Evolutionary conservation across 148 eudicot genomes (phyloP).

Genomic region (Rhododendron mucronatum): DNA sequence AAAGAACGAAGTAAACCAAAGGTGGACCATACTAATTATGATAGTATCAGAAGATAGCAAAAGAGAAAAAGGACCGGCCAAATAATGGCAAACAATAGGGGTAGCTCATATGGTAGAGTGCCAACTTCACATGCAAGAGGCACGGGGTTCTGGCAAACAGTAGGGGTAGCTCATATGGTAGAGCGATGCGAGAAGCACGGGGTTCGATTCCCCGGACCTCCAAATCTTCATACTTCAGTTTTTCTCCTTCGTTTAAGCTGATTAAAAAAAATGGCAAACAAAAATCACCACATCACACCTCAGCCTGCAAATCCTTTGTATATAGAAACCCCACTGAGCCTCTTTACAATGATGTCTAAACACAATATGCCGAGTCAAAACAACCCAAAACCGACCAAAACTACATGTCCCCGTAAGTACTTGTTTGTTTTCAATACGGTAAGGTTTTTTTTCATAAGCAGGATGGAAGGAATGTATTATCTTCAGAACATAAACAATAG

Average conservation of each 20-base stretch:
- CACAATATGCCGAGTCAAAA: neutral
- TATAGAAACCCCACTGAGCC: neutral
- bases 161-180: slow-evolving; percentile 82
- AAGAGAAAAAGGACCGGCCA: neutral
- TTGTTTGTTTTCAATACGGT: neutral
- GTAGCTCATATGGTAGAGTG: slow-evolving; percentile 96
- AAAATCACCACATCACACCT: neutral
- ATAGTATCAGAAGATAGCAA: neutral
- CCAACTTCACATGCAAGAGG: slow-evolving; percentile 77
- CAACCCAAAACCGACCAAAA: neutral
- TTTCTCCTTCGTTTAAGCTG: neutral
- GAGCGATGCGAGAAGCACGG: slow-evolving; percentile 81
- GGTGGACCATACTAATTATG: neutral
- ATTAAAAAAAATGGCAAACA: neutral
- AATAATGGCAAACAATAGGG: neutral
- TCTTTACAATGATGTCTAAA: neutral
- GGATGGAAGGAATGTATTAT: neutral
- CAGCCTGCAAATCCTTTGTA: neutral
- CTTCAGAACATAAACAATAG: neutral
- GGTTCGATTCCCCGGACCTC: slow-evolving; percentile 77
- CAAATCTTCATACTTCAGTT: slow-evolving; percentile 12
- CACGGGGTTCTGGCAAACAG: slow-evolving; percentile 44
- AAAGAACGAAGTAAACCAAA: neutral
- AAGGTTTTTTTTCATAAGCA: neutral
- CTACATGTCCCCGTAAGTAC: neutral